Percentiles rank a stretch among this genome's conserved stretches.
phyloP scores from a whole-genome alignment of 192 early-diverging fungal genomes.

The Mortierella antarctica region DNA sequence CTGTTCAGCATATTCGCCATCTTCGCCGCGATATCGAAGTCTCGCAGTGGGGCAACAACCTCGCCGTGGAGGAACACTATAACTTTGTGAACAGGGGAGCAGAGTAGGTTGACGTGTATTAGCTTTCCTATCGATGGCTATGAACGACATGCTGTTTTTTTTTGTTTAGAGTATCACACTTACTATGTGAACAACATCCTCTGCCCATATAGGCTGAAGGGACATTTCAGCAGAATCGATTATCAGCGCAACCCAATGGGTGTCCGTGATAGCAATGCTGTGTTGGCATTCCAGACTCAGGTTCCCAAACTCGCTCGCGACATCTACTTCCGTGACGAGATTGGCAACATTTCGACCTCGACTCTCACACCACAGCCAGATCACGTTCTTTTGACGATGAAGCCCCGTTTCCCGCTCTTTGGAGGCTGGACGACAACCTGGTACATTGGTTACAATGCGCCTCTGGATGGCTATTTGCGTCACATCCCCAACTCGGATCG shows the following conservation, averaged over 20 bases:
- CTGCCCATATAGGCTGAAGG: constrained; percentile 54
- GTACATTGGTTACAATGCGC: constrained; percentile 91
- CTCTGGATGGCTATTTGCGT: constrained; percentile 73
- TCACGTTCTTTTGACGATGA: constrained; percentile 75
- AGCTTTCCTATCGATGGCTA: constrained; percentile 35
- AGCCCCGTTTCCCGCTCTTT: constrained; percentile 92
- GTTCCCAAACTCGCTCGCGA: constrained; percentile 79
- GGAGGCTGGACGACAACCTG: constrained; percentile 99
- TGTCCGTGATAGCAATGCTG: constrained; percentile 56
- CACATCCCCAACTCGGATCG: constrained; percentile 51
- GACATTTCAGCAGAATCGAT: constrained; percentile 80
- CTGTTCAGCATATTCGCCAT: constrained; percentile 67
- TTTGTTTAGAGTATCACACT: neutral
- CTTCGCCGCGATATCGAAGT: constrained; percentile 80
- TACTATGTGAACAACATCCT: neutral
- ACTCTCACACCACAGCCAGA: constrained; percentile 58
- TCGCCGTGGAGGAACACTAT: constrained; percentile 87
- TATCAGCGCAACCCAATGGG: constrained; percentile 65
- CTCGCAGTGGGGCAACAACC: constrained; percentile 85
- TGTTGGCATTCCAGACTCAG: constrained; percentile 19
- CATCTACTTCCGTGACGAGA: constrained; percentile 89
- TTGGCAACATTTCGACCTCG: constrained; percentile 98
- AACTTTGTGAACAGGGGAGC: constrained; percentile 81
- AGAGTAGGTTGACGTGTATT: constrained; percentile 66
- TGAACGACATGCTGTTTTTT: constrained; percentile 3